Evolutionary conservation across 495 filamentous ascomycete species (phyloP).

Genomic region (Chaetomium fimeti): DNA sequence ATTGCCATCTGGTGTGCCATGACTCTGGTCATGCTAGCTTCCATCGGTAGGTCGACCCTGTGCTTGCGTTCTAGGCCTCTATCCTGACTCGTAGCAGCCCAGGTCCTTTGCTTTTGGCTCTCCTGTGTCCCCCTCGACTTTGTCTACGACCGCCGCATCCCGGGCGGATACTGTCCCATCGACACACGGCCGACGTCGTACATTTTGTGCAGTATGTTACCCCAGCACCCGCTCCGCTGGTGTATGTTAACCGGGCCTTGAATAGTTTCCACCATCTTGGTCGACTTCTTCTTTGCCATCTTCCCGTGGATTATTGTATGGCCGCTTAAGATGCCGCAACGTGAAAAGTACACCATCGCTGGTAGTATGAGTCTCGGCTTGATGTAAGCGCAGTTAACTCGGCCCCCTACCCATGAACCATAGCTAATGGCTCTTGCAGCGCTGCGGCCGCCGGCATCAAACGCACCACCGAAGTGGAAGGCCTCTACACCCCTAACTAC

Average conservation of each 20-base stretch:
- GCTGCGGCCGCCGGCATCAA: no score
- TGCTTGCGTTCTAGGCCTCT: background rate
- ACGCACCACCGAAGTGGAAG: no score
- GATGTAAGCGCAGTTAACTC: conserved; percentile 38
- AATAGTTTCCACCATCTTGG: conserved; percentile 30
- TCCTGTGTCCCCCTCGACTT: conserved; percentile 27
- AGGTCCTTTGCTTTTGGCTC: conserved; percentile 34
- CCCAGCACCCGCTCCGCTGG: background rate
- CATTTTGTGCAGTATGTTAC: conserved; percentile 25
- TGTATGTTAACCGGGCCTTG: background rate
- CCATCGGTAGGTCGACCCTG: conserved; percentile 24
- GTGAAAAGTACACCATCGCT: conserved; percentile 49
- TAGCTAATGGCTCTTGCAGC: background rate
- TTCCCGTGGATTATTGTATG: conserved; percentile 52
- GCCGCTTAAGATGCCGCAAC: conserved; percentile 48
- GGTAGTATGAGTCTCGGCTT: conserved; percentile 51
- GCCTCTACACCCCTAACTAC: no score
- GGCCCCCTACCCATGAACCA: conserved; percentile 19
- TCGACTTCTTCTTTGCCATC: conserved; percentile 48
- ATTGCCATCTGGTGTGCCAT: conserved; percentile 38
- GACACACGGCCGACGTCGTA: conserved; percentile 29
- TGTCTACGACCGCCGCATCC: conserved; percentile 28
- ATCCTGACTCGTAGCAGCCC: conserved; percentile 23
- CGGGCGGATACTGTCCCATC: conserved; percentile 25
- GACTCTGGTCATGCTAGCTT: conserved; percentile 19